Evolutionary conservation across 495 filamentous ascomycete species (phyloP).

Genomic region (Xylaria bambusicola): DNA sequence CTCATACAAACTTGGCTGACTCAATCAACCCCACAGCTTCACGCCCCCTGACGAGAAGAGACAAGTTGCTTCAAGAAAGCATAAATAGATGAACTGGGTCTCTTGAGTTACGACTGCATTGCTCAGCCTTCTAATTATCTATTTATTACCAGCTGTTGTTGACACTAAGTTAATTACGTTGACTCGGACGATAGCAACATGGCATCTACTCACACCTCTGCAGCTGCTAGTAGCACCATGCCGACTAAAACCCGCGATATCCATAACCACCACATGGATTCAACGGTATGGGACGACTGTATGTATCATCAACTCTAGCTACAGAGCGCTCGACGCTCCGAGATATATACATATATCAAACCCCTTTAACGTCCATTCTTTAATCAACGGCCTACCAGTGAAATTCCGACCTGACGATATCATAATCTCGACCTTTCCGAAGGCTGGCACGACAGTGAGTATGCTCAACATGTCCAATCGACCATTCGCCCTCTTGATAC

Average conservation of each 20-base stretch:
- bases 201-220: not conserved
- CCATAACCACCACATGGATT: slow-evolving; percentile 1
- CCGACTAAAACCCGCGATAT: not conserved
- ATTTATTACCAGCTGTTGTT: not conserved
- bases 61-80: not conserved
- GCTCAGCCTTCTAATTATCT: not conserved
- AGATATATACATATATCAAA: not conserved
- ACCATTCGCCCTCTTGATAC: too few relatives aligned
- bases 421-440: slow-evolving; percentile 1
- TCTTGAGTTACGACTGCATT: not conserved
- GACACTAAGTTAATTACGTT: not conserved
- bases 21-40: not conserved
- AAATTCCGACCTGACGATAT: slow-evolving; percentile 10
- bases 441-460: slow-evolving; percentile 10
- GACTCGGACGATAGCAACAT: not conserved
- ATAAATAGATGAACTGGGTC: not conserved
- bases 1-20: not conserved
- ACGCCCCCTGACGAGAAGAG: not conserved
- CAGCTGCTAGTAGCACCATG: not conserved
- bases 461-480: too few relatives aligned
- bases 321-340: not conserved
- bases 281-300: slow-evolving; percentile 6
- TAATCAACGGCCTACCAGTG: not conserved
- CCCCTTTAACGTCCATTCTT: not conserved
- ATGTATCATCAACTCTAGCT: not conserved